Conservation (phyloP, 352 stramenopile genomes). For the Phytophthora pistaciae region DNA sequence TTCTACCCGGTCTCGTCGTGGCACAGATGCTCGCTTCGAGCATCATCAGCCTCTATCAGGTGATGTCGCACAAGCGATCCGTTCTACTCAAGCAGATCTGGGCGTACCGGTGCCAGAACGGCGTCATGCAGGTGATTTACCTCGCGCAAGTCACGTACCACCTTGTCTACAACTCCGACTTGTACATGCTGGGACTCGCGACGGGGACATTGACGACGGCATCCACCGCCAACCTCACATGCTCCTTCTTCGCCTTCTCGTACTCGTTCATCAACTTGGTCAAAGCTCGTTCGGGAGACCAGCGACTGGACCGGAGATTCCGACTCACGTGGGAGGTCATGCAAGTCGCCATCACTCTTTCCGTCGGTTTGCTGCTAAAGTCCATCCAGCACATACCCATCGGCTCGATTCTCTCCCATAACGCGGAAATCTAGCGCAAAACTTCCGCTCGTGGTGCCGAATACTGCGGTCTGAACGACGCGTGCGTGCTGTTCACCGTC, state of each 20-base stretch:
- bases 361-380: slow-evolving; percentile 6
- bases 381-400: slow-evolving; percentile 12
- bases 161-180: slow-evolving; percentile 25
- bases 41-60: slow-evolving; percentile 27
- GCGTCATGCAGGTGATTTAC: slow-evolving; percentile 30
- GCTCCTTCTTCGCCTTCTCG: slow-evolving; percentile 28
- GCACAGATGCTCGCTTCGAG: slow-evolving; percentile 33
- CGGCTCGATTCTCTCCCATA: slow-evolving; percentile 16
- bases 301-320: slow-evolving; percentile 31
- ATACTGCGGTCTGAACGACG: slow-evolving; percentile 30
- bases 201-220: slow-evolving; percentile 32
- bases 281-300: slow-evolving; percentile 23
- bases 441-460: slow-evolving; percentile 18
- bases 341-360: slow-evolving; percentile 12
- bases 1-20: slow-evolving; percentile 32
- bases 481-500: slow-evolving; percentile 30
- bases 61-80: slow-evolving; percentile 31
- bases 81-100: slow-evolving; percentile 38
- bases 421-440: slow-evolving; percentile 28
- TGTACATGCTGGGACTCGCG: slow-evolving; percentile 29
- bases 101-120: slow-evolving; percentile 39
- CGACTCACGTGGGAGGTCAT: slow-evolving; percentile 29
- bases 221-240: slow-evolving; percentile 30
- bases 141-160: slow-evolving; percentile 31
- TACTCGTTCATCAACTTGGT: slow-evolving; percentile 29